Conservation (phyloP, 768 basidiomycete genomes). For the Hygrocybe punicea region DNA sequence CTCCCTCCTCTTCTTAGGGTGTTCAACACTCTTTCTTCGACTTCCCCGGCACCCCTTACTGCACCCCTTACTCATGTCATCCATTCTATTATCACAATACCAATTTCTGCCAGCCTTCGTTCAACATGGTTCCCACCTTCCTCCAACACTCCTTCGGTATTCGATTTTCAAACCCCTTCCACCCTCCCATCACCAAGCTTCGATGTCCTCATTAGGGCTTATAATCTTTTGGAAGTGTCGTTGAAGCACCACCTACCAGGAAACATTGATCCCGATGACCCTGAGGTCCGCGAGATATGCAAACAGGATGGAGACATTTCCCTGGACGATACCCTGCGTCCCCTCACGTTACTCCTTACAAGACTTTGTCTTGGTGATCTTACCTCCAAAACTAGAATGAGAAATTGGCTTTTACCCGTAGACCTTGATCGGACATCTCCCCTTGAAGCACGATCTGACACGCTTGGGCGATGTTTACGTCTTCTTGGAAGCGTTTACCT, state of each 20-base stretch:
- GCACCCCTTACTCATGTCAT: conserved; percentile 79
- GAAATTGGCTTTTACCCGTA: conserved; percentile 69
- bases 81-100: conserved; percentile 77
- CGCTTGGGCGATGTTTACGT: conserved; percentile 77
- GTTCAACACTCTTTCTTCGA: conserved; percentile 62
- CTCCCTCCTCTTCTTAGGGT: conserved; percentile 68
- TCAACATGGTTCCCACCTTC: conserved; percentile 48
- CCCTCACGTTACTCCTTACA: conserved; percentile 71
- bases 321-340: conserved; percentile 75
- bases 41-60: conserved; percentile 60
- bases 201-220: conserved; percentile 62
- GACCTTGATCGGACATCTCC: conserved; percentile 76
- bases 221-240: conserved; percentile 62
- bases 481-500: conserved; percentile 75
- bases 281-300: conserved; percentile 50
- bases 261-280: conserved; percentile 59
- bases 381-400: conserved; percentile 50
- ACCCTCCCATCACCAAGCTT: conserved; percentile 17
- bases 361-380: conserved; percentile 67
- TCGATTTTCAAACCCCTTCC: conserved; percentile 31
- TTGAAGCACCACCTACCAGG: conserved; percentile 66
- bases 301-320: conserved; percentile 52
- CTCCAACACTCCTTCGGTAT: conserved; percentile 42
- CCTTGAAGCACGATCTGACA: conserved; percentile 68
- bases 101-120: conserved; percentile 55